phyloP scores from a whole-genome alignment of 1,139 yeast genomes.

The Nadsonia starkeyi-henricii region DNA sequence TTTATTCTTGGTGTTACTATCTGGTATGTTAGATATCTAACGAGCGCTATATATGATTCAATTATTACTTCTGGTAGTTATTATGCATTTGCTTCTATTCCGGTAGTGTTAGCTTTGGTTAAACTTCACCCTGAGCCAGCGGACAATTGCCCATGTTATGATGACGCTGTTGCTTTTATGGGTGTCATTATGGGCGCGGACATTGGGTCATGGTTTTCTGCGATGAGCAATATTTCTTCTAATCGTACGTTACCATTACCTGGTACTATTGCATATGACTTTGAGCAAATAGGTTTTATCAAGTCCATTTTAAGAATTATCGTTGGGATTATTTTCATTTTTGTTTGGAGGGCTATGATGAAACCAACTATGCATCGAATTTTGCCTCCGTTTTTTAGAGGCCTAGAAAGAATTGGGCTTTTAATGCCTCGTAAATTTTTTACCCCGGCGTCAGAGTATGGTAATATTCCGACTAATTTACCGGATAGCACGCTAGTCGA shows the following conservation, averaged over 20 bases:
- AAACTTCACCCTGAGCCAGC: conserved; percentile 74
- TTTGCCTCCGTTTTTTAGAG: conserved; percentile 28
- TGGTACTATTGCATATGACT: conserved; percentile 30
- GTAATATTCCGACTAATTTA: conserved; percentile 21
- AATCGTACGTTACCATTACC: conserved; percentile 12
- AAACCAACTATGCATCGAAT: conserved; percentile 44
- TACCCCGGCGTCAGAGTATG: conserved; percentile 25
- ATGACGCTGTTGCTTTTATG: conserved; percentile 84
- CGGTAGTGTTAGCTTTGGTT: conserved; percentile 21
- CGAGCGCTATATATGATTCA: conserved; percentile 13
- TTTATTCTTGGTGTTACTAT: conserved; percentile 40
- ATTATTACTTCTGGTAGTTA: conserved; percentile 9
- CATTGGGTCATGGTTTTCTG: conserved; percentile 36
- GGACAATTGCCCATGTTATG: conserved; percentile 93
- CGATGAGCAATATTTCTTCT: neutral
- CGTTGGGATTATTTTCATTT: conserved; percentile 47
- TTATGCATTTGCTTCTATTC: conserved; percentile 15
- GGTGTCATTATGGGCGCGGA: conserved; percentile 78
- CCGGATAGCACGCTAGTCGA: conserved; percentile 23
- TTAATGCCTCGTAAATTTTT: conserved; percentile 27
- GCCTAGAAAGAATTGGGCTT: conserved; percentile 23
- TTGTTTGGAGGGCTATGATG: conserved; percentile 52
- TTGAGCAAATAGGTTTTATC: conserved; percentile 29
- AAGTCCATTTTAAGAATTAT: conserved; percentile 33
- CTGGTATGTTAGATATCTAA: conserved; percentile 17